Evolutionary conservation across 2,329 filamentous ascomycete genomes (phyloP), one percentile per base, ranked within the genome.

Genomic region (Lachnum nothofagi): DNA sequence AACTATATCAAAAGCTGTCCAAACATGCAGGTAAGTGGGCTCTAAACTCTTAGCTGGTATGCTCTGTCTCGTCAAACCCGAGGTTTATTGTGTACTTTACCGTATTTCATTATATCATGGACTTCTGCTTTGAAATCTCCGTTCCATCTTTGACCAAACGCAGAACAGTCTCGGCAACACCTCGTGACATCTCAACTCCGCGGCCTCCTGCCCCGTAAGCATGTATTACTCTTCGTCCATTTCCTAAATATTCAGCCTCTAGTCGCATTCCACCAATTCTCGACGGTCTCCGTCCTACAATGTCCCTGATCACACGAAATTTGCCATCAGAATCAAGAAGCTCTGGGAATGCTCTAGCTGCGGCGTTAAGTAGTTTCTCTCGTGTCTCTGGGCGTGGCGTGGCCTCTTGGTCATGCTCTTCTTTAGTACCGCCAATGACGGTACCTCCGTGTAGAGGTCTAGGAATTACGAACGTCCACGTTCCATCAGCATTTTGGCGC

Each of bases 361-460:
- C 69, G 10, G 68, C 67, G 2, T 56, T 52, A 4, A 85, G 69
- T 12, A 85, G 63, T 23, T 58, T 61, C 31, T 68, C 63, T 16
- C 80, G 65, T 0, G 75, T 73, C 40, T 73, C 72, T 1, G 55
- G 49, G 0, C 71, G 76, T 1, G 79, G 74, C 16, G 70, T 65
- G 0, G 71, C 62, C 40, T 76, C 70, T 76, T 77, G 82, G 61
- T 83, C 70, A 47, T 76, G 67, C 1, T 73, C 71, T 59, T 85
- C 76, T 62, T 83, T 85, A 8, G 81, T 86, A 0, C 82, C 82
- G 4, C 82, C 83, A 17, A 86, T 76, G 33, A 86, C 70, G 0
- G 82, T 85, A 2, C 82, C 82, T 3, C 82, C 82, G 27, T 77
- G 70, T 22, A 81, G 76, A 7, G 74, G 76, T 2, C 83, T 73